Percentiles rank a stretch among this genome's conserved stretches.
Conservation (phyloP, 2,329 filamentous ascomycete genomes). For the Fusarium chlamydosporum region DNA sequence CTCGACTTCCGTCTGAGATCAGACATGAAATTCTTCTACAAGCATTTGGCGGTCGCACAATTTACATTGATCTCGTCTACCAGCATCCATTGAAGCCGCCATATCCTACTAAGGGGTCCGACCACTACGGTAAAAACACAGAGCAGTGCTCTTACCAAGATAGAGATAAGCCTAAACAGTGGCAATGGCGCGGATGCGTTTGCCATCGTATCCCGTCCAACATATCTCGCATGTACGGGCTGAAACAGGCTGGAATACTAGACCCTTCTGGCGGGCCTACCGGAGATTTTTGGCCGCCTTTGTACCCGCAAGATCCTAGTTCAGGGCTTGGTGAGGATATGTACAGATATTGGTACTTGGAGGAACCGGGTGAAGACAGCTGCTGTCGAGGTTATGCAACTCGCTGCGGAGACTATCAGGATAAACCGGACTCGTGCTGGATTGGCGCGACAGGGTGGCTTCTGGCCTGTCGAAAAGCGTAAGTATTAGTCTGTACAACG, state of each 20-base stretch:
- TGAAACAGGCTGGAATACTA: not conserved
- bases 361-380: not conserved
- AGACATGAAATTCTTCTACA: not conserved
- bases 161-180: not conserved
- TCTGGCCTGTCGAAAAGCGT: not conserved
- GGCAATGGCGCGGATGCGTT: not conserved
- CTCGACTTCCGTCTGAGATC: not conserved
- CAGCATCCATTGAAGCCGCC: not conserved
- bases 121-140: not conserved
- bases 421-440: fast-evolving
- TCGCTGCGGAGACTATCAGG: not conserved
- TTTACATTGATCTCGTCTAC: not conserved
- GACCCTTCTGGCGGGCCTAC: not conserved
- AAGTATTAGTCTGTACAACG: not conserved
- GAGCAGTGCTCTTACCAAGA: not conserved
- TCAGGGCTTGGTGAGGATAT: not conserved
- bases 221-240: not conserved
- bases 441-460: not conserved
- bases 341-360: not conserved
- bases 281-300: not conserved
- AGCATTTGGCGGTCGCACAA: not conserved
- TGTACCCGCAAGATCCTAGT: not conserved
- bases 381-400: not conserved
- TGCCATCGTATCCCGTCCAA: not conserved
- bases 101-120: not conserved